phyloP scores from a whole-genome alignment of 768 basidiomycete genomes.

The Pleurotus tuoliensis region DNA sequence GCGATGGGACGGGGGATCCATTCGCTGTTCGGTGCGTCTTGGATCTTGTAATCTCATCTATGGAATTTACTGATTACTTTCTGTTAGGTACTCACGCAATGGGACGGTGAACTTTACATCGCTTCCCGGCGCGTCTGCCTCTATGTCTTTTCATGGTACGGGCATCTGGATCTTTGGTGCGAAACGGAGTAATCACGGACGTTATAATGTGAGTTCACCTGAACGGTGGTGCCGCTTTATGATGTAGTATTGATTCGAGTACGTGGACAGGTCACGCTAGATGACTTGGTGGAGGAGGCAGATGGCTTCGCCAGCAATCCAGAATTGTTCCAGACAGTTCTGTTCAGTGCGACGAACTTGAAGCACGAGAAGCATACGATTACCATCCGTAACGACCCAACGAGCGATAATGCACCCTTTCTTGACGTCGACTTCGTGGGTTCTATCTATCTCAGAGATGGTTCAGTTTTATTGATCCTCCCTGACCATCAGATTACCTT shows the following conservation, averaged over 20 bases:
- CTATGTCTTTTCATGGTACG: conserved; percentile 46
- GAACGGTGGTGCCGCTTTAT: too few species aligned
- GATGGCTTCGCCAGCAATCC: conserved; percentile 23
- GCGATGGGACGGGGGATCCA: conserved; percentile 11
- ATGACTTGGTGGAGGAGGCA: conserved; percentile 24
- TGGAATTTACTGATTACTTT: conserved; percentile 8
- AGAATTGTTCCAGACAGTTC: conserved; percentile 32
- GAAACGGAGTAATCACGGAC: conserved; percentile 43
- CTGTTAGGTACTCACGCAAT: conserved; percentile 15
- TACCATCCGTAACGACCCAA: conserved; percentile 26
- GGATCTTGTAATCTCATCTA: not conserved
- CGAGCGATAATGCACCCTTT: conserved; percentile 8
- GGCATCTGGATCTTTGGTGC: conserved; percentile 47
- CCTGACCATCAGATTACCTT: conserved; percentile 26
- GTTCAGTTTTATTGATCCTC: conserved; percentile 1
- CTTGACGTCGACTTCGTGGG: conserved; percentile 50
- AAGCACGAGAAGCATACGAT: conserved; percentile 32
- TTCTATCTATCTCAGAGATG: conserved; percentile 1
- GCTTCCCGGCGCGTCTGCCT: conserved; percentile 27
- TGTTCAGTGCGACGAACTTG: conserved; percentile 35
- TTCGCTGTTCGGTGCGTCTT: conserved; percentile 3
- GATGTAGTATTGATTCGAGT: too few species aligned
- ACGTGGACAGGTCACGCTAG: conserved; percentile 28
- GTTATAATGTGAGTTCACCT: conserved; percentile 21
- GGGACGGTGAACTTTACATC: conserved; percentile 31